Evolutionary conservation across 805 yeast genomes (phyloP), one percentile per base, ranked within the genome.

Genomic region (Komagataella populi): DNA sequence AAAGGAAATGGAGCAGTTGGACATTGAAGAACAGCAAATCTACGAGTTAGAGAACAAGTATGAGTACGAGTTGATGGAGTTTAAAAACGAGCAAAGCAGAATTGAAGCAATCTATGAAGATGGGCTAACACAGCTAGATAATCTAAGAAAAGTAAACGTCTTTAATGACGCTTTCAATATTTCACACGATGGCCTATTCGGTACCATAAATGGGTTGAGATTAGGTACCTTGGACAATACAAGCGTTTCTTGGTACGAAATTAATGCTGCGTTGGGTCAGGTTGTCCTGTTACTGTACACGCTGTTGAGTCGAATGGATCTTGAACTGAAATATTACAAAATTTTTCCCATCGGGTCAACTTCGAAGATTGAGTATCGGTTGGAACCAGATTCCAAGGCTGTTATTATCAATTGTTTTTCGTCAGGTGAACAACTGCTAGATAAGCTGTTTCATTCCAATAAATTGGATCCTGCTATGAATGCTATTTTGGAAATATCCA

Each of bases 191-290:
- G 93, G 91, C 4, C 78, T 78, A 39, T 87, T 86, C 66, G 96
- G 95, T 0, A 83, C 93, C 1, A 91, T 90, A 36, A 90, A 90
- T 65, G 91, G 90, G 0, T 71, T 87, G 23, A 67, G 96, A 52
- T 63, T 91, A n/a, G 98, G 98, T 0, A 71, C 80, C 12, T 63
- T 79, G 48, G 78, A 76, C 45, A 76, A 72, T 6, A 65, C 69
- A 50, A 76, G 73, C 54, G 86, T 90, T 0, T 84, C 95, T 1
- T 88, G 96, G 95, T 79, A 87, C 51, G 98, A 90, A 59, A 83
- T 88, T 46, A 90, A 89, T 61, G 93, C 95, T 1, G 96, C 95
- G 0, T 67, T 90, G 58, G 98, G 98, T 0, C 96, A 90, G 57
- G 68, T 90, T 2, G 76, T 87, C 2, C 66, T 88, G 10, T 65